A percentile compares a stretch with the other conserved stretches of the same genome.
phyloP scores from a whole-genome alignment of 202 grass and related monocot genomes.

The Digitaria exilis region DNA sequence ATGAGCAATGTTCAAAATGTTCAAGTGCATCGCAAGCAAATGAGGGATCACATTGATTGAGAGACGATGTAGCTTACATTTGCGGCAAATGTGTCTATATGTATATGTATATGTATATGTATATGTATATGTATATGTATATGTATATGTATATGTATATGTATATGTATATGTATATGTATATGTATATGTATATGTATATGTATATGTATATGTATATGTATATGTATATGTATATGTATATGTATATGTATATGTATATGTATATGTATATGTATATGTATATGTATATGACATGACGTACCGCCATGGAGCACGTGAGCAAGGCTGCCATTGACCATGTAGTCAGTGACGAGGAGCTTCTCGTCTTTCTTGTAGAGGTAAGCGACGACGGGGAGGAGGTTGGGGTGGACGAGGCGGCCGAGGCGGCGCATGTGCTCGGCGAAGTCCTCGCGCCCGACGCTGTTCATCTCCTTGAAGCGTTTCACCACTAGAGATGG shows the following conservation, averaged over 20 bases:
- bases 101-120: no score
- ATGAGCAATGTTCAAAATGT: no score
- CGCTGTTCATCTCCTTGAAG: slow-evolving; percentile 80
- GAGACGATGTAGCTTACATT: not conserved
- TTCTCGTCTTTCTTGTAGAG: slow-evolving; percentile 95
- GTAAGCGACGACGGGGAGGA: slow-evolving; percentile 86
- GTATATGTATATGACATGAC: no score
- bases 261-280: no score
- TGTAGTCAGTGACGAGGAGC: slow-evolving; percentile 71
- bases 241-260: no score
- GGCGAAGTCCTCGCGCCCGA: slow-evolving; percentile 64
- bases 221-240: no score
- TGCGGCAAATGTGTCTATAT: no score
- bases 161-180: no score
- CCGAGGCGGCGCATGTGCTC: slow-evolving; percentile 92
- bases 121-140: no score
- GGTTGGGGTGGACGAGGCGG: slow-evolving; percentile 71
- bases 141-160: no score
- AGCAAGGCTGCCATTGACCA: slow-evolving; percentile 73
- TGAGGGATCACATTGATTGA: not conserved
- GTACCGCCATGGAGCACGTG: slow-evolving; percentile 75
- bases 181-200: no score
- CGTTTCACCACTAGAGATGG: slow-evolving; percentile 81
- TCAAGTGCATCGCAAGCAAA: not conserved
- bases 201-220: no score